A percentile compares a stretch with the other conserved stretches of the same genome.
Conservation (phyloP, 345 rosid species). For the Corchorus capsularis region DNA sequence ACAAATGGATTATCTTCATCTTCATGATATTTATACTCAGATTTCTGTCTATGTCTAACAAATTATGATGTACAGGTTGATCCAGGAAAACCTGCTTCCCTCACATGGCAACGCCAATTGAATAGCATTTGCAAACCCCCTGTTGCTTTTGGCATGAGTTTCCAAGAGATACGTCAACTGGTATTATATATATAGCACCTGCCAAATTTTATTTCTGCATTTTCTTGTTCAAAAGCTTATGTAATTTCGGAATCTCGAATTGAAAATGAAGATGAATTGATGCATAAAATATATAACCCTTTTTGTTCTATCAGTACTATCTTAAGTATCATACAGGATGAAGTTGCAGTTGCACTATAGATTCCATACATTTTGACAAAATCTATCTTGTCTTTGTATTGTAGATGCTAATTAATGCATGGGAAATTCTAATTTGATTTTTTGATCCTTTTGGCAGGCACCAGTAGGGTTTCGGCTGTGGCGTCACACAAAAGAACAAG, state of each 20-base stretch:
- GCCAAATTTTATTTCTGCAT: neutral
- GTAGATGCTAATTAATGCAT: neutral
- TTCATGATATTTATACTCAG: neutral
- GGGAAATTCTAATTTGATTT: constrained; percentile 7
- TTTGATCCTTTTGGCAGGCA: constrained; percentile 49
- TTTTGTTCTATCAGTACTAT: no score
- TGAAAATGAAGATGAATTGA: no score
- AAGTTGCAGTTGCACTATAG: neutral
- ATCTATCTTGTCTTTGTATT: neutral
- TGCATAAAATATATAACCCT: no score
- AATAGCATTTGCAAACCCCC: constrained; percentile 37
- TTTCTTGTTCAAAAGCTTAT: neutral
- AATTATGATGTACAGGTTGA: constrained; percentile 40
- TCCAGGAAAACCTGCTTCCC: constrained; percentile 51
- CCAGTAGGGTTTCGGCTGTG: constrained; percentile 77
- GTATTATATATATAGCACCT: constrained; percentile 41
- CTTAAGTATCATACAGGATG: no score
- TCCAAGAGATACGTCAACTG: constrained; percentile 54
- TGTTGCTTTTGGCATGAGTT: constrained; percentile 41
- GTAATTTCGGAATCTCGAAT: no score
- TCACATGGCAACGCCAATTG: constrained; percentile 69
- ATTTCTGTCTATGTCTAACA: neutral
- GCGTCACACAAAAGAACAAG: constrained; percentile 57
- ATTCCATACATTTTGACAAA: neutral
- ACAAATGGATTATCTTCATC: neutral